Percentiles rank a stretch among this genome's conserved stretches.
Conservation (phyloP, 2,329 filamentous ascomycete genomes). For the Periconia sp. region DNA sequence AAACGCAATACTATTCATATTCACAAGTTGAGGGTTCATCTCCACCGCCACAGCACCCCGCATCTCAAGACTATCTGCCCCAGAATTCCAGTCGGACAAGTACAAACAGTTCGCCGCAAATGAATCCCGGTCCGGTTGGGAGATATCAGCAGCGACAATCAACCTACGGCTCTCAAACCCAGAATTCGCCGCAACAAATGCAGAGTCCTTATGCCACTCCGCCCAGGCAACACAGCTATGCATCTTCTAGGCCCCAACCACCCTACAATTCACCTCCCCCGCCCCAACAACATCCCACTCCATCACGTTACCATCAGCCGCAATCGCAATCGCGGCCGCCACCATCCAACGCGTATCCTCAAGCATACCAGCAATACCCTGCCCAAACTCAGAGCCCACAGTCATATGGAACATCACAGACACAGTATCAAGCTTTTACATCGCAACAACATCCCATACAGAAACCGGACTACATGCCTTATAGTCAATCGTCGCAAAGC, state of each 20-base stretch:
- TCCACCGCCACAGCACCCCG: conserved; percentile 2
- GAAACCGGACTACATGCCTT: conserved; percentile 1
- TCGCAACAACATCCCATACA: conserved; percentile 1
- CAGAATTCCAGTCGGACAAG: conserved; percentile 6
- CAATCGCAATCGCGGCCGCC: background rate
- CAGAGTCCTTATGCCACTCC: conserved; percentile 8
- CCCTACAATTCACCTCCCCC: background rate
- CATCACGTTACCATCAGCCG: background rate
- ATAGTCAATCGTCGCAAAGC: conserved; percentile 1
- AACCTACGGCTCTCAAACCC: conserved; percentile 1
- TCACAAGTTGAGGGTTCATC: background rate
- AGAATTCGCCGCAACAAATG: conserved; percentile 2
- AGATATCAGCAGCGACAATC: conserved; percentile 11
- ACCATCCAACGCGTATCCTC: background rate
- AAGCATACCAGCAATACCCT: background rate
- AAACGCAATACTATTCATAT: conserved; percentile 1
- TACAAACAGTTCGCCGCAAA: conserved; percentile 4
- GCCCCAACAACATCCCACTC: background rate
- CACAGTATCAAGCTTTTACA: conserved; percentile 3
- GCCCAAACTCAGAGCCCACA: too few relatives aligned
- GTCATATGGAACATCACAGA: background rate
- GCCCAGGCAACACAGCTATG: background rate
- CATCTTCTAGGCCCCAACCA: background rate
- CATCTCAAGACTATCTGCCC: conserved; percentile 4
- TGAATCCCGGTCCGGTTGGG: conserved; percentile 7